A percentile compares a stretch with the other conserved stretches of the same genome.
phyloP scores from a whole-genome alignment of 345 rosid genomes.

The Citrus glauca region DNA sequence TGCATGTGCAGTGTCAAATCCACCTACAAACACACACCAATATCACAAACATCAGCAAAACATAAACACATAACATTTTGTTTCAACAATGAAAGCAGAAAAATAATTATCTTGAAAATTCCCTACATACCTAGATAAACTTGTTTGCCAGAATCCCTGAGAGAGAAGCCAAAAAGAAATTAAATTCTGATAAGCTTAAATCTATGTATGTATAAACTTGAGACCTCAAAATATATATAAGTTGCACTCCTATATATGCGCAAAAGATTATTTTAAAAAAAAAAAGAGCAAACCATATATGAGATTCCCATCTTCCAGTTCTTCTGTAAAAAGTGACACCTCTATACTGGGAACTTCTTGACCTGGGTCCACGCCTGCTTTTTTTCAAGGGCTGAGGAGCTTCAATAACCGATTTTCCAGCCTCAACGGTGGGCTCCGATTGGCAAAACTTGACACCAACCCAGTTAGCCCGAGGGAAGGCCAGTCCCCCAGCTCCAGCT shows the following conservation, averaged over 20 bases:
- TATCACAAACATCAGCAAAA: conserved; percentile 17
- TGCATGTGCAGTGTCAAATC: conserved; percentile 99
- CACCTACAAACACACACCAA: conserved; percentile 51
- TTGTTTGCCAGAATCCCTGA: conserved; percentile 99
- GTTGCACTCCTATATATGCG: not conserved
- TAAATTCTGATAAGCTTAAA: not conserved
- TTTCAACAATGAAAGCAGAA: conserved; percentile 17
- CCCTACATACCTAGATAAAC: conserved; percentile 81
- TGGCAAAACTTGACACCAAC: conserved; percentile 62
- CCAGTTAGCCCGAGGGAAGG: conserved; percentile 68
- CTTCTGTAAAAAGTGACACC: conserved; percentile 97
- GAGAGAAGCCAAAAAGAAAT: conserved; percentile 8
- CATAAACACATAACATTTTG: not conserved
- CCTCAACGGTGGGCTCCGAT: conserved; percentile 40
- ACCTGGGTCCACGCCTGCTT: conserved; percentile 94
- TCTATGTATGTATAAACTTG: too few relatives aligned
- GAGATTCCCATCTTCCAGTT: conserved; percentile 99
- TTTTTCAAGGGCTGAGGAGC: conserved; percentile 68
- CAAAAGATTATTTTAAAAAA: not conserved
- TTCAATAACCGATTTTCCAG: conserved; percentile 33
- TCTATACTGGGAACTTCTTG: conserved; percentile 93
- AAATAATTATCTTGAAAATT: not conserved
- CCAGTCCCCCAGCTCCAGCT: conserved; percentile 18
- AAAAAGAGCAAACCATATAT: conserved; percentile 62
- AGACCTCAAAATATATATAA: not conserved